A percentile compares a stretch with the other conserved stretches of the same genome.
These are phyloP conservation scores for Amoeboaphelidium protococcarum DNA, from an alignment of 371 early-diverging fungal genomes.

Conservation along the genomic window DNA sequence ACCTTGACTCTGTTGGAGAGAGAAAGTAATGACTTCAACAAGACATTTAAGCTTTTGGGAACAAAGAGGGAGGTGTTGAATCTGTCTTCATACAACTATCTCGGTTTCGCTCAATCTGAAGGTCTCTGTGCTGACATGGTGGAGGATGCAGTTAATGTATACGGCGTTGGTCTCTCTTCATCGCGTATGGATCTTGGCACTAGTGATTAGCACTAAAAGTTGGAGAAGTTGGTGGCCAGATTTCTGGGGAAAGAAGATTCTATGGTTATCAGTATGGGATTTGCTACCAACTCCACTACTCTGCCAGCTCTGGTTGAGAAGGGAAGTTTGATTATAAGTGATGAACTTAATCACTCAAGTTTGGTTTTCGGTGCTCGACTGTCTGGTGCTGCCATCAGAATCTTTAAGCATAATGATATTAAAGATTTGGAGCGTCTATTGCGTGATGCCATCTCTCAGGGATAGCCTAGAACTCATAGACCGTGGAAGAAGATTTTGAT, in stretches of 20 bases:
- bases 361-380: constrained; percentile 86
- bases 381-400: constrained; percentile 78
- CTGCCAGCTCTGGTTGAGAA: constrained; percentile 78
- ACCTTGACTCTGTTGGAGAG: constrained; percentile 66
- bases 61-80: constrained; percentile 59
- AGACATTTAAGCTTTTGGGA: constrained; percentile 67
- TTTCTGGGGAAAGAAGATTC: constrained; percentile 87
- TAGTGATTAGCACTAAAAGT: constrained; percentile 34
- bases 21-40: constrained; percentile 48
- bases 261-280: constrained; percentile 93
- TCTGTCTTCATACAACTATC: constrained; percentile 95
- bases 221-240: constrained; percentile 77
- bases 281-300: constrained; percentile 94
- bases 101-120: constrained; percentile 82
- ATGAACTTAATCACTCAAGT: constrained; percentile 94
- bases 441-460: constrained; percentile 80
- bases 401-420: constrained; percentile 85
- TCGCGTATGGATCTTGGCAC: constrained; percentile 15
- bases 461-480: constrained; percentile 93
- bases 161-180: constrained; percentile 10
- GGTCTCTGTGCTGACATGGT: constrained; percentile 84
- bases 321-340: constrained; percentile 78
- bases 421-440: constrained; percentile 59
- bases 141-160: constrained; percentile 26
- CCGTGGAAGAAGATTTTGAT: constrained; percentile 98